These are phyloP conservation scores for Cicer bijugum DNA, from an alignment of 306 rosid species.

Conservation along the genomic window DNA sequence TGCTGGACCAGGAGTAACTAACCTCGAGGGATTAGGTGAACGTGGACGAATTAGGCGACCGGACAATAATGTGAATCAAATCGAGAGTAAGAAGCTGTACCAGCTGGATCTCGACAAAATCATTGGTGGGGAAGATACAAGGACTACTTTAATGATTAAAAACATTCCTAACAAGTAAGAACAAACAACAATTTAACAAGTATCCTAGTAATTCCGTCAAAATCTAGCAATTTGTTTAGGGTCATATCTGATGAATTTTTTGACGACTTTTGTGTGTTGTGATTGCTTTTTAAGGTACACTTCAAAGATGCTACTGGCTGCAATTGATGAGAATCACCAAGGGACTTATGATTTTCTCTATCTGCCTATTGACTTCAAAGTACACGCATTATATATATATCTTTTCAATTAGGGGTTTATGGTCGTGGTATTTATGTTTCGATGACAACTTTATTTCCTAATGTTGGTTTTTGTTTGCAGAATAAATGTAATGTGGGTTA, in stretches of 20 bases:
- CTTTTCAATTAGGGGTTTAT: constrained; percentile 7
- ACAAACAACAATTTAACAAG: constrained; percentile 25
- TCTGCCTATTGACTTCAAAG: constrained; percentile 95
- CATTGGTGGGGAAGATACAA: constrained; percentile 73
- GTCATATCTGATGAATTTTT: constrained; percentile 34
- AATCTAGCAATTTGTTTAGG: constrained; percentile 15
- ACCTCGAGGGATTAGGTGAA: constrained; percentile 65
- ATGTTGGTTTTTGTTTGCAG: constrained; percentile 56
- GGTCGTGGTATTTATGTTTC: constrained; percentile 11
- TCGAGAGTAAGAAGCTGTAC: constrained; percentile 81
- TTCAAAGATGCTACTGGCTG: constrained; percentile 88
- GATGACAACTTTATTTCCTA: constrained; percentile 33
- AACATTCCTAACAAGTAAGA: constrained; percentile 95
- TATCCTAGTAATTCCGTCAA: constrained; percentile 23
- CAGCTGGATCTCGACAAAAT: constrained; percentile 94
- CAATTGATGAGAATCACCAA: constrained; percentile 84
- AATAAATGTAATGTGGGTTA: constrained; percentile 97
- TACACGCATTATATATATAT: constrained; percentile 41
- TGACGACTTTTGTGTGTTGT: constrained; percentile 32
- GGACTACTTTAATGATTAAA: constrained; percentile 96
- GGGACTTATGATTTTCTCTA: constrained; percentile 89
- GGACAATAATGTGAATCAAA: constrained; percentile 66
- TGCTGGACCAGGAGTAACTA: constrained; percentile 59
- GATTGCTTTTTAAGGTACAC: constrained; percentile 71
- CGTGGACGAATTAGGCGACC: constrained; percentile 69